A percentile compares a stretch with the other conserved stretches of the same genome.
phyloP scores from a whole-genome alignment of 139 green algal species.

The Diplosphaera chodatii region DNA sequence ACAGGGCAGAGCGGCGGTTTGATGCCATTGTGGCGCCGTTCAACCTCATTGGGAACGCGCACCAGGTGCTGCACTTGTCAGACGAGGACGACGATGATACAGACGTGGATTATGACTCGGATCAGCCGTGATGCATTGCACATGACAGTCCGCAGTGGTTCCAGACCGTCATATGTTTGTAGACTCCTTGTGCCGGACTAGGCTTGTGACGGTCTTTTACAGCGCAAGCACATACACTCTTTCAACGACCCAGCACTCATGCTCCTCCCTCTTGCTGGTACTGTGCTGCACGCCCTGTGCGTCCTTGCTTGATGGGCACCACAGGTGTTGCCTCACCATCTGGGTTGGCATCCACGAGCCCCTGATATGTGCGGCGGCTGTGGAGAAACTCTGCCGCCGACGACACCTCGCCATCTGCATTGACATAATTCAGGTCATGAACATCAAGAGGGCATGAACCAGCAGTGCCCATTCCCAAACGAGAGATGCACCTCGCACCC shows the following conservation, averaged over 20 bases:
- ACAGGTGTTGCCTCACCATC: conserved; percentile 30
- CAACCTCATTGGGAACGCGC: not conserved
- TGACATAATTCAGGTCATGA: no score
- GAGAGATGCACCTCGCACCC: no score
- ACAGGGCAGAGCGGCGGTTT: not conserved
- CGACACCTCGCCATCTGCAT: conserved; percentile 15
- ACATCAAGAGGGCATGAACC: no score
- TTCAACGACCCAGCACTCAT: no score
- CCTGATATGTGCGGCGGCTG: conserved; percentile 56
- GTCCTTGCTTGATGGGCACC: conserved; percentile 22
- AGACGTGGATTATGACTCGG: no score
- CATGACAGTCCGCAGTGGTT: no score
- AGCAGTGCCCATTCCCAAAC: no score
- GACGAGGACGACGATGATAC: not conserved
- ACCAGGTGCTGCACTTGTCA: not conserved
- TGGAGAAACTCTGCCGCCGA: conserved; percentile 63
- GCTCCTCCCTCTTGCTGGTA: conserved; percentile 36
- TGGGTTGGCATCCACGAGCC: conserved; percentile 58
- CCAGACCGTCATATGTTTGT: no score
- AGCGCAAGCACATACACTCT: no score
- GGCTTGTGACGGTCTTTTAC: no score
- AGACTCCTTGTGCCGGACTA: no score
- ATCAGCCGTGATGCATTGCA: no score
- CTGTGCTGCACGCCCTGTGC: conserved; percentile 41
- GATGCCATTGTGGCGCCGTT: not conserved